Percentiles rank a stretch among this genome's conserved stretches.
Conservation (phyloP, 495 filamentous ascomycete species). For the Lichina pygmaea region DNA sequence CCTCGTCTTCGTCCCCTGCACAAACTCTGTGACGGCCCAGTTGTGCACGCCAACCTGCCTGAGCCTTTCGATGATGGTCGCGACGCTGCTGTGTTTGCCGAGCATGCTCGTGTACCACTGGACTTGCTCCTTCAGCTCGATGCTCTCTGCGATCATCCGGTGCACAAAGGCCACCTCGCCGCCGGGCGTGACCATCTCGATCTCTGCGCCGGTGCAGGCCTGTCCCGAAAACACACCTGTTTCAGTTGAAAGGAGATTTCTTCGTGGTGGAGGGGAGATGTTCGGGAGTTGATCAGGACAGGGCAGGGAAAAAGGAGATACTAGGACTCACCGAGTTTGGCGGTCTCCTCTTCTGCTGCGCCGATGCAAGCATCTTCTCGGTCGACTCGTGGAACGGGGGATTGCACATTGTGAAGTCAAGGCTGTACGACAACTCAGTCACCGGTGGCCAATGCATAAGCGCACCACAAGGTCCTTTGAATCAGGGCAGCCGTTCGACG, state of each 20-base stretch:
- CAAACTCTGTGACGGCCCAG: constrained; percentile 58
- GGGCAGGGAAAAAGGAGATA: neutral
- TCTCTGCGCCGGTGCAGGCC: constrained; percentile 52
- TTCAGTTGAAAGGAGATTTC: neutral
- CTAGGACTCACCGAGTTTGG: constrained; percentile 29
- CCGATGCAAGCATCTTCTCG: constrained; percentile 36
- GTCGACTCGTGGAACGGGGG: constrained; percentile 73
- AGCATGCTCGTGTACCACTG: constrained; percentile 87
- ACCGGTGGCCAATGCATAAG: neutral
- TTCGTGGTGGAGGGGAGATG: neutral
- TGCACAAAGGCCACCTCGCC: constrained; percentile 64
- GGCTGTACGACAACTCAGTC: constrained; percentile 10
- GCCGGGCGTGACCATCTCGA: constrained; percentile 70
- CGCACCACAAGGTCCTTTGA: neutral
- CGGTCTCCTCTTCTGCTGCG: constrained; percentile 32
- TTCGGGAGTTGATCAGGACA: neutral
- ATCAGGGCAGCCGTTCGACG: neutral
- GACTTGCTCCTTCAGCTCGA: constrained; percentile 27
- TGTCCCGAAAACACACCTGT: constrained; percentile 3
- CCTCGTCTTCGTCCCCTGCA: constrained; percentile 54
- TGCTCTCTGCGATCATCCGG: constrained; percentile 49
- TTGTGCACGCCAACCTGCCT: constrained; percentile 34
- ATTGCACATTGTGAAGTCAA: constrained; percentile 87
- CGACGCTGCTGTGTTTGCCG: constrained; percentile 52
- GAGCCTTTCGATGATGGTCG: constrained; percentile 31